A percentile compares a stretch with the other conserved stretches of the same genome.
phyloP scores from a whole-genome alignment of 495 filamentous ascomycete species.

The Penicillium pulvis region DNA sequence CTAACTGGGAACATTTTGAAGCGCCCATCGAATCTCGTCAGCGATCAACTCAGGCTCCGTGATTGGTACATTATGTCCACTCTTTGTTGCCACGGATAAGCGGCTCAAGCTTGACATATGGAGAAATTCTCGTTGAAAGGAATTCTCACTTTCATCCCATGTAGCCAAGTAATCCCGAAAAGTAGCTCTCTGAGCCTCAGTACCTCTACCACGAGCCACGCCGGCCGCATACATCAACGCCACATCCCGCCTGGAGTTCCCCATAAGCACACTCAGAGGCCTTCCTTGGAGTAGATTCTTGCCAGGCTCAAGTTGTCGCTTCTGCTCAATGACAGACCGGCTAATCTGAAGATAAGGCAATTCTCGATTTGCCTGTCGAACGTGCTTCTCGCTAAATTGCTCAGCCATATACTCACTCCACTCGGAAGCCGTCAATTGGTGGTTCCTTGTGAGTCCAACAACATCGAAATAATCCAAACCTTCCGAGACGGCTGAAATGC shows the following conservation, averaged over 20 bases:
- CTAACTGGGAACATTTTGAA: not conserved
- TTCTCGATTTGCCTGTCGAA: conserved; percentile 9
- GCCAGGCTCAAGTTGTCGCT: conserved; percentile 6
- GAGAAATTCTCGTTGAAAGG: conserved; percentile 8
- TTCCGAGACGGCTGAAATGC: conserved; percentile 8
- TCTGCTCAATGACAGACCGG: not conserved
- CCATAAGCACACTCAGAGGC: conserved; percentile 9
- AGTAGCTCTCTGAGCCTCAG: conserved; percentile 4
- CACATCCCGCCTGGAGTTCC: conserved; percentile 5
- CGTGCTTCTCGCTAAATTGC: conserved; percentile 4
- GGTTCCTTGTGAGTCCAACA: not conserved
- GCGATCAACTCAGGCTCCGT: conserved; percentile 9
- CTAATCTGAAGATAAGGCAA: conserved; percentile 14
- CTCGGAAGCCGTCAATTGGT: conserved; percentile 8
- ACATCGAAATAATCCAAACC: conserved; percentile 12
- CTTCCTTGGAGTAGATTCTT: not conserved
- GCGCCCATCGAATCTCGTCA: conserved; percentile 11
- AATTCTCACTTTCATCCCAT: conserved; percentile 7
- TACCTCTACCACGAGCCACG: conserved; percentile 5
- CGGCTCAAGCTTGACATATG: conserved; percentile 5
- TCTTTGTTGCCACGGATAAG: conserved; percentile 5
- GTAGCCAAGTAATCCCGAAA: conserved; percentile 2
- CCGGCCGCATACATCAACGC: conserved; percentile 5
- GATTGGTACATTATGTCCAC: conserved; percentile 15
- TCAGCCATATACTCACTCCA: conserved; percentile 10